Evolutionary conservation across 2,329 filamentous ascomycete species (phyloP), one percentile per base, ranked within the genome.

Genomic region (Xenoacremonium recifei): DNA sequence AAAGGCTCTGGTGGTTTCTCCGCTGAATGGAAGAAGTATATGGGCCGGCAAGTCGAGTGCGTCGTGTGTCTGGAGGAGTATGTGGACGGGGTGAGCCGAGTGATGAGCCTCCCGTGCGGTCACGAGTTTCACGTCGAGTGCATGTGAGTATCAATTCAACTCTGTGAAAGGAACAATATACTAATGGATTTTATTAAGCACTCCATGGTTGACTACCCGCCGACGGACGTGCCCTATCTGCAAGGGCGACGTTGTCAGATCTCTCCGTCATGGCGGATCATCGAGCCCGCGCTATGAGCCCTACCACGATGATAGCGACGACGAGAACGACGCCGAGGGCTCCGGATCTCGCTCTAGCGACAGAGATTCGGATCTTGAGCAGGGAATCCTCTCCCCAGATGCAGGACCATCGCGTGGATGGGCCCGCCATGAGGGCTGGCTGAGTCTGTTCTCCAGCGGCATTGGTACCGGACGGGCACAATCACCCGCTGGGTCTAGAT

Each of bases 221-320:
- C 86, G 93, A 50, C 85, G 93, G 49, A 99, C 93, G n/a, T 99
- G 93, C 58, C 93, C 93, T 1, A 97, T 99, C 47, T 99, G 93
- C 72, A 99, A 99, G 71, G 90, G 91, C 36, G 93, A 99, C 61
- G 93, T 99, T 25, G 92, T 99, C 13, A 73, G 79, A 21, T 83
- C 79, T 7, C 65, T 89, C 50, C 77, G 82, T 15, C 74, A 72
- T 21, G 72, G 74, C 9, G 69, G 71, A 12, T 66, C 74, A 5
- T 76, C 74, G 3, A 70, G 67, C 30, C 75, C 76, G 13, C 67
- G 73, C 21, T 79, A 79, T 44, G 76, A 78, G 34, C 67, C 74
- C 2, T 80, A 79, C 45, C 72, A 65, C n/a, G 76, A 79, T 41
- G 75, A 76, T 35, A 71, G 68, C 25, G 70, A 72, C 9, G 52